Evolutionary conservation across 148 eudicot species (phyloP).

Genomic region (Linanthus parryae): DNA sequence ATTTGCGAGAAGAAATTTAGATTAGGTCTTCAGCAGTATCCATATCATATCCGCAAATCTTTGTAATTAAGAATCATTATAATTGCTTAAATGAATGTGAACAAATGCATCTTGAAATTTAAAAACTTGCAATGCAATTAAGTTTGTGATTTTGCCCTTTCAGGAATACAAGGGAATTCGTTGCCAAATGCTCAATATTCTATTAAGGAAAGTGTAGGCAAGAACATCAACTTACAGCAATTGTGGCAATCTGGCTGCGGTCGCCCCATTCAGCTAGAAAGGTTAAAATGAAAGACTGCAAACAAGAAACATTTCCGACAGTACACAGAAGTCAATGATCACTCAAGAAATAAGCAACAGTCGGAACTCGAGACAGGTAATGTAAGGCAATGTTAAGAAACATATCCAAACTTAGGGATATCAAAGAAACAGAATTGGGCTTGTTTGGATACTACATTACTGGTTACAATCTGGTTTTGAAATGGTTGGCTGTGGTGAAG

Average conservation of each 20-base stretch:
- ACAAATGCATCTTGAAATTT: too few species aligned
- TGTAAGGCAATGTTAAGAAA: not conserved
- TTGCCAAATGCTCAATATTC: not conserved
- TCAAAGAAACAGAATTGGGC: too few species aligned
- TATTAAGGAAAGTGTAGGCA: not conserved
- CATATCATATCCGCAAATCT: too few species aligned
- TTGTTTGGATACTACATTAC: too few species aligned
- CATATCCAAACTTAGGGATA: too few species aligned
- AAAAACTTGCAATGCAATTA: too few species aligned
- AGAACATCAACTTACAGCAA: slow-evolving; percentile 67
- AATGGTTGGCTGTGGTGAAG: too few species aligned
- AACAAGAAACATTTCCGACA: slow-evolving; percentile 7
- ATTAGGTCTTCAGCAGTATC: too few species aligned
- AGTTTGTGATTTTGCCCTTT: not conserved
- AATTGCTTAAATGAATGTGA: too few species aligned
- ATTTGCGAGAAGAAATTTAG: too few species aligned
- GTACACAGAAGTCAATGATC: not conserved
- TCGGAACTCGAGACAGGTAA: not conserved
- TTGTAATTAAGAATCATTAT: too few species aligned
- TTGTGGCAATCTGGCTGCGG: slow-evolving; percentile 97
- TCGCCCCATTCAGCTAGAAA: slow-evolving; percentile 99
- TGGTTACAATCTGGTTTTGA: too few species aligned
- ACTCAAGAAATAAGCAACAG: not conserved
- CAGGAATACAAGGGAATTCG: not conserved
- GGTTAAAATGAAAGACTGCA: slow-evolving; percentile 96